phyloP scores from a whole-genome alignment of 768 basidiomycete genomes.

The Albatrellus ellisii region DNA sequence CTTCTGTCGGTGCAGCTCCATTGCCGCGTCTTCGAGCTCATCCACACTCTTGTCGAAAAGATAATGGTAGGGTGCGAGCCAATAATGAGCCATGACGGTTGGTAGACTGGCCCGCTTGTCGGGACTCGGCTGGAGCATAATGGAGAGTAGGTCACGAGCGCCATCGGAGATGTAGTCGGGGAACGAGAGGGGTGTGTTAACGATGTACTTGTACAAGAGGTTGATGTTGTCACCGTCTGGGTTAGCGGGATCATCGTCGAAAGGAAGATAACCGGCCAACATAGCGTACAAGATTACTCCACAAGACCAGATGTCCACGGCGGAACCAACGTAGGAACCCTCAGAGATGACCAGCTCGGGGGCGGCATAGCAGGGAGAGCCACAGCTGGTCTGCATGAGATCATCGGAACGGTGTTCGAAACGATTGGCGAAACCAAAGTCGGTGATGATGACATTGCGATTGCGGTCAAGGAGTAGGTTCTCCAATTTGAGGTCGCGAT shows the following conservation, averaged over 20 bases:
- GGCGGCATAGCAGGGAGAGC: conserved; percentile 95
- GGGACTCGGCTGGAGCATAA: conserved; percentile 95
- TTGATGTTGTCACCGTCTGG: conserved; percentile 99
- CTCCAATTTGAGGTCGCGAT: conserved; percentile 98
- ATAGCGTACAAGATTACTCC: conserved; percentile 95
- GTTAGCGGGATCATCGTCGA: conserved; percentile 97
- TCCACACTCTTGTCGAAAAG: conserved; percentile 61
- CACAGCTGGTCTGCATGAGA: conserved; percentile 97
- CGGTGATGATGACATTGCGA: conserved; percentile 97
- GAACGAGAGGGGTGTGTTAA: conserved; percentile 92
- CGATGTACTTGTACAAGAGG: conserved; percentile 95
- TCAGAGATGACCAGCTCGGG: conserved; percentile 97
- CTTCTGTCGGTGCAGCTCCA: conserved; percentile 80
- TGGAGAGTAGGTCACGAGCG: conserved; percentile 70
- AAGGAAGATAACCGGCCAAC: conserved; percentile 96
- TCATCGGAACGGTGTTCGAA: conserved; percentile 91
- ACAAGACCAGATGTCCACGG: conserved; percentile 97
- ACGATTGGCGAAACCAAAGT: conserved; percentile 97
- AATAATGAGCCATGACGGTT: conserved; percentile 77
- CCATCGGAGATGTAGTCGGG: conserved; percentile 86
- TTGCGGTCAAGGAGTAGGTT: conserved; percentile 94
- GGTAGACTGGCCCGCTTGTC: conserved; percentile 61
- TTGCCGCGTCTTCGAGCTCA: conserved; percentile 67
- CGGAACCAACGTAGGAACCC: conserved; percentile 91
- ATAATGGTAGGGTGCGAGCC: conserved; percentile 56